Percentiles rank a stretch among this genome's conserved stretches.
Conservation (phyloP, 495 filamentous ascomycete genomes). For the Penicillium paradoxum region DNA sequence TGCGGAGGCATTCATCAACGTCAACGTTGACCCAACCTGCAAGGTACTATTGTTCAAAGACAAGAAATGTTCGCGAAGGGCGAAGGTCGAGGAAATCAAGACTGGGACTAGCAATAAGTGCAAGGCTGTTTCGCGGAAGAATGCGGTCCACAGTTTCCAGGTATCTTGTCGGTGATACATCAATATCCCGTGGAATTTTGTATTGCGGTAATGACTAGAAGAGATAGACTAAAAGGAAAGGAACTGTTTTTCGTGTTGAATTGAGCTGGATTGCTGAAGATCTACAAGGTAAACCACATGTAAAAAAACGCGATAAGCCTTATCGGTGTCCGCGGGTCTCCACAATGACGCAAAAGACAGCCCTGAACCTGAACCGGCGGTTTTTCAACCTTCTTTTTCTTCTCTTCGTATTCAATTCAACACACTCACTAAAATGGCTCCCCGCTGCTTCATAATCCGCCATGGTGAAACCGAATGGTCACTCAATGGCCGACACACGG, state of each 20-base stretch:
- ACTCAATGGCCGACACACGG: slow-evolving; percentile 86
- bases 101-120: background rate
- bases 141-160: slow-evolving; percentile 11
- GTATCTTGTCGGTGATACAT: slow-evolving; percentile 9
- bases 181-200: background rate
- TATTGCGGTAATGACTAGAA: background rate
- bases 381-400: background rate
- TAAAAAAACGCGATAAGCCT: background rate
- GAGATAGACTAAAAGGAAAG: background rate
- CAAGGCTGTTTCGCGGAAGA: background rate
- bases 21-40: slow-evolving; percentile 9
- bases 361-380: background rate
- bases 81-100: slow-evolving; percentile 3
- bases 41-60: slow-evolving; percentile 12
- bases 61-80: slow-evolving; percentile 3
- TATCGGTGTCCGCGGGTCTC: background rate
- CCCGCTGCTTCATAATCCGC: slow-evolving; percentile 86
- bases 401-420: background rate
- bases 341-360: background rate
- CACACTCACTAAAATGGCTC: slow-evolving; percentile 48
- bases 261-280: background rate
- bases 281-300: background rate
- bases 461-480: slow-evolving; percentile 99
- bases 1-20: background rate
- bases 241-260: background rate